A percentile compares a stretch with the other conserved stretches of the same genome.
phyloP scores from a whole-genome alignment of 2,329 filamentous ascomycete species.

The Ophiostoma triangulosporum region DNA sequence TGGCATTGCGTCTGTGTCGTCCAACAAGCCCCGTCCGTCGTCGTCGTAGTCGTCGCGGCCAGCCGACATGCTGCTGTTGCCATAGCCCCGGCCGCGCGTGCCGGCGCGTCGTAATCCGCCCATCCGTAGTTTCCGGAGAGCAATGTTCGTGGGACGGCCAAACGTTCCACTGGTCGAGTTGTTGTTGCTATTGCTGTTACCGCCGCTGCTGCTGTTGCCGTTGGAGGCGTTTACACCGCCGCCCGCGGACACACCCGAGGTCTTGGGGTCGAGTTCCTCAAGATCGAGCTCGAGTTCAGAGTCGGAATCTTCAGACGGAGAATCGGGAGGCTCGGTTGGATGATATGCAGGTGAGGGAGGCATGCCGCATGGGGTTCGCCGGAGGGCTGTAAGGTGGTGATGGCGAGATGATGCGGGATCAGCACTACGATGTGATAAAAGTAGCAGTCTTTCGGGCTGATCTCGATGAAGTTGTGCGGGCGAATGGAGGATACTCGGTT shows the following conservation, averaged over 20 bases:
- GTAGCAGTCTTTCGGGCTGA: not conserved
- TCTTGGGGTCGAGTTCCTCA: constrained; percentile 60
- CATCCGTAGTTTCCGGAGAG: constrained; percentile 58
- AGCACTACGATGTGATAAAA: not conserved
- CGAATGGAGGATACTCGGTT: not conserved
- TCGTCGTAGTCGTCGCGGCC: constrained; percentile 35
- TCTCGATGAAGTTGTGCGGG: constrained; percentile 4
- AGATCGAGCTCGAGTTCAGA: constrained; percentile 67
- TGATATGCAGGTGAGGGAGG: constrained; percentile 39
- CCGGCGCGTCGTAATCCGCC: constrained; percentile 43
- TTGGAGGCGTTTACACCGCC: constrained; percentile 14
- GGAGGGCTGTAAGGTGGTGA: not conserved
- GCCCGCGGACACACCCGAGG: constrained; percentile 17
- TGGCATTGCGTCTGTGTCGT: constrained; percentile 28
- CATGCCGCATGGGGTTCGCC: constrained; percentile 34
- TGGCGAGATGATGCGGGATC: not conserved
- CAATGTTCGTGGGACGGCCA: constrained; percentile 44
- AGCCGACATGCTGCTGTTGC: constrained; percentile 16
- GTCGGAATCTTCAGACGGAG: constrained; percentile 55
- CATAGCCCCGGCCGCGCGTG: constrained; percentile 43
- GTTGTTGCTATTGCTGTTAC: not conserved
- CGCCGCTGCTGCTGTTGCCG: not conserved
- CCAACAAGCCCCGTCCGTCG: constrained; percentile 21
- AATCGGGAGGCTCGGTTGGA: constrained; percentile 49
- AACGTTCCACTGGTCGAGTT: not conserved